A percentile compares a stretch with the other conserved stretches of the same genome.
Conservation (phyloP, 2,329 filamentous ascomycete species). For the Bipolaris oryzae region DNA sequence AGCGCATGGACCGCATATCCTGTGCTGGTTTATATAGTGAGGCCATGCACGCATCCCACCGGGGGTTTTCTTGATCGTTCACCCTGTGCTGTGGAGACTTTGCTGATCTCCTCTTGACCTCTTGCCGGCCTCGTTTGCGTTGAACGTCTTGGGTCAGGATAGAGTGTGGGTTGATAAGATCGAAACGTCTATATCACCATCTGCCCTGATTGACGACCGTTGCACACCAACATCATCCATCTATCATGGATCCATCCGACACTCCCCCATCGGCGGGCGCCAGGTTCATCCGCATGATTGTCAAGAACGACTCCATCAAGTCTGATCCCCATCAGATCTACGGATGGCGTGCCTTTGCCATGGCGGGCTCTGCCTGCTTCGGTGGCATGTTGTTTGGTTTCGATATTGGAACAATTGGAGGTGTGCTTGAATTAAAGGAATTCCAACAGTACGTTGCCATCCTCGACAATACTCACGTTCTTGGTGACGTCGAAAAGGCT, state of each 20-base stretch:
- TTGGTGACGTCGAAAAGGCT: background rate
- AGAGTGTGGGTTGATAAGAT: background rate
- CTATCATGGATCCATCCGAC: slow-evolving; percentile 14
- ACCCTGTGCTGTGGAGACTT: slow-evolving; percentile 26
- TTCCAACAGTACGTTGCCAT: slow-evolving; percentile 58
- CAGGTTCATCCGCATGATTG: slow-evolving; percentile 60
- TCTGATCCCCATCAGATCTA: slow-evolving; percentile 70
- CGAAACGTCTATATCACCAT: background rate
- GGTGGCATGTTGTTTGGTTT: slow-evolving; percentile 72
- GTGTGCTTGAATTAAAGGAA: slow-evolving; percentile 65
- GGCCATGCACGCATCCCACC: slow-evolving; percentile 12
- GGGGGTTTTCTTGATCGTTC: slow-evolving; percentile 15
- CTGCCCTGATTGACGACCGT: background rate
- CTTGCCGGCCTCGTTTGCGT: slow-evolving; percentile 1
- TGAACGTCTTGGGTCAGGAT: slow-evolving; percentile 13
- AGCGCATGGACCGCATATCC: slow-evolving; percentile 29
- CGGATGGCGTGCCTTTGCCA: slow-evolving; percentile 69
- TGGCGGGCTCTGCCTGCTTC: slow-evolving; percentile 70
- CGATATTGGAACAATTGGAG: slow-evolving; percentile 71
- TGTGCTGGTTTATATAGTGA: slow-evolving; percentile 35
- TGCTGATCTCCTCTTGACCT: slow-evolving; percentile 11
- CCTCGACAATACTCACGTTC: background rate
- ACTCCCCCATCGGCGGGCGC: slow-evolving; percentile 28
- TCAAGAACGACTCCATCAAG: slow-evolving; percentile 75
- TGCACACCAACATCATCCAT: background rate